phyloP scores from a whole-genome alignment of 2,329 filamentous ascomycete genomes.

The Teratosphaeria gauchensis region DNA sequence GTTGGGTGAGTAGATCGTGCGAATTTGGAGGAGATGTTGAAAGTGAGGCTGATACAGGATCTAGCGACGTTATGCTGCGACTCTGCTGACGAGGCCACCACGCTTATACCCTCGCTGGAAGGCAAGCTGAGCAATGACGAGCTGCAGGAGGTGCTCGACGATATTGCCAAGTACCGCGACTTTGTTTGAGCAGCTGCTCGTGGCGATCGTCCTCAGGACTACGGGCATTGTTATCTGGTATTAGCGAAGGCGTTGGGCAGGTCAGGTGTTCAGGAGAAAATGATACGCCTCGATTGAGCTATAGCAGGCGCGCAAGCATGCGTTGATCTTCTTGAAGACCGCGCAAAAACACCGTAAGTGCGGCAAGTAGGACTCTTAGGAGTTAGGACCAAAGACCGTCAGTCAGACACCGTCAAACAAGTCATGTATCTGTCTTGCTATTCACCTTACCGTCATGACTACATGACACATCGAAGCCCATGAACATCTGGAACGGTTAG shows the following conservation, averaged over 20 bases:
- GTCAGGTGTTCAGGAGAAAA: not conserved
- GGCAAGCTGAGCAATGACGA: slow-evolving; percentile 89
- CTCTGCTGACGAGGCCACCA: slow-evolving; percentile 89
- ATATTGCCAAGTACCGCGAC: slow-evolving; percentile 70
- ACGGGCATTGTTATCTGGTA: not conserved
- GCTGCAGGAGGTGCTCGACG: slow-evolving; percentile 76
- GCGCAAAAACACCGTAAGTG: too few species aligned
- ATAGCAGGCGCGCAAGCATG: not conserved
- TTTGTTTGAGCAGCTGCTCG: slow-evolving; percentile 14
- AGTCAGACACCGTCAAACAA: too few species aligned
- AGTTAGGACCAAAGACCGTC: too few species aligned
- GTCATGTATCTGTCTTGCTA: too few species aligned
- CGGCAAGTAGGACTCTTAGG: too few species aligned
- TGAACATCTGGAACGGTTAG: too few species aligned
- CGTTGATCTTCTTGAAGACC: too few species aligned
- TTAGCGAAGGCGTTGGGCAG: not conserved
- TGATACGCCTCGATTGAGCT: not conserved
- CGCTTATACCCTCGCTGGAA: slow-evolving; percentile 76
- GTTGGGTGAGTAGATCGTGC: slow-evolving; percentile 54
- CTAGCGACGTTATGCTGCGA: slow-evolving; percentile 85
- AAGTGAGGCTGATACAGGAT: not conserved
- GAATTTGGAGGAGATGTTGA: not conserved
- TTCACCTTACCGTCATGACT: too few species aligned
- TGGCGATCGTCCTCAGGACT: not conserved
- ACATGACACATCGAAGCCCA: too few species aligned